Evolutionary conservation across 23 red algal species (phyloP).

Genomic region (Cyanidioschyzon merolae): DNA sequence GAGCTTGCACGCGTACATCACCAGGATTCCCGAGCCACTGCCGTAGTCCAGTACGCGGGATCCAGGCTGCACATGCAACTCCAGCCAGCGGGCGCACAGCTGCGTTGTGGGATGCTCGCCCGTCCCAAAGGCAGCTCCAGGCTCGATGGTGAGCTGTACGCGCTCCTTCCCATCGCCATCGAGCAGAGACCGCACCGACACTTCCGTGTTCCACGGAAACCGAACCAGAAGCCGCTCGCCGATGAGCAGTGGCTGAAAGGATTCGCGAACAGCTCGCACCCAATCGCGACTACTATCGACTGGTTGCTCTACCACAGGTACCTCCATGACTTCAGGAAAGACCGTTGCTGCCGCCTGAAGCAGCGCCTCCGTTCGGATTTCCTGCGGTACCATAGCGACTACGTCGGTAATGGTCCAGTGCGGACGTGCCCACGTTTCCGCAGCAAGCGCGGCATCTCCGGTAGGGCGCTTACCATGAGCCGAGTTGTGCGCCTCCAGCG

Average conservation of each 20-base stretch:
- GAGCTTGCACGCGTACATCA: constrained; percentile 29
- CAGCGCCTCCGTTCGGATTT: background rate
- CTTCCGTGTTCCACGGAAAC: constrained; percentile 49
- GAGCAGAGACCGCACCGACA: background rate
- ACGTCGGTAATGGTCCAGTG: background rate
- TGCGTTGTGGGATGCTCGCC: constrained; percentile 93
- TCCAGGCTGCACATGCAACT: constrained; percentile 10
- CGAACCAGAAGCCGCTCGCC: constrained; percentile 27
- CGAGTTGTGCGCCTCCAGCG: background rate
- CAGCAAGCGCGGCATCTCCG: background rate
- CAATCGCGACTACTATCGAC: constrained; percentile 21
- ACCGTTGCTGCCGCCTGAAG: background rate
- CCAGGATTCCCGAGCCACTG: constrained; percentile 68
- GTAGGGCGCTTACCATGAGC: background rate
- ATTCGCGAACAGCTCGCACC: constrained; percentile 39
- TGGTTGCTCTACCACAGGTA: background rate
- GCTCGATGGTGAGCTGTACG: constrained; percentile 46
- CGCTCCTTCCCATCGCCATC: constrained; percentile 7
- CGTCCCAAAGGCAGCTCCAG: constrained; percentile 79
- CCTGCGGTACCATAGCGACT: background rate
- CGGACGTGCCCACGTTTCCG: background rate
- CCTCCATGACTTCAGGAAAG: background rate
- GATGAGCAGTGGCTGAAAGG: constrained; percentile 43
- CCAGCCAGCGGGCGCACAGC: constrained; percentile 40
- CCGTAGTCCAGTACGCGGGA: constrained; percentile 69